These are phyloP conservation scores for Torulaspora microellipsoides DNA, from an alignment of 805 yeast genomes.

Conservation along the genomic window DNA sequence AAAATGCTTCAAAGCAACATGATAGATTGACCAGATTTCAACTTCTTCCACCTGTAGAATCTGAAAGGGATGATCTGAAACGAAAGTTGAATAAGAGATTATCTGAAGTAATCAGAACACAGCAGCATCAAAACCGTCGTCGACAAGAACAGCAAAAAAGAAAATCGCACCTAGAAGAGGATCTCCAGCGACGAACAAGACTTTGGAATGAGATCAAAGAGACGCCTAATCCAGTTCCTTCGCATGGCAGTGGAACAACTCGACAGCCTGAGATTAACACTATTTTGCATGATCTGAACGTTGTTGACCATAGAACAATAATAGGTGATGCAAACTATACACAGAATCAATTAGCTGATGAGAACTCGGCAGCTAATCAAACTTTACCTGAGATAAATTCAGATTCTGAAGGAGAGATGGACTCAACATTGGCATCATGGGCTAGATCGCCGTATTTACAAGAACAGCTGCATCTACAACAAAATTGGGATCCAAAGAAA, in stretches of 20 bases:
- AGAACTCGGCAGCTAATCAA: conserved; percentile 16
- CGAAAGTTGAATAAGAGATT: conserved; percentile 29
- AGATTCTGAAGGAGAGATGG: conserved; percentile 51
- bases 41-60: conserved; percentile 21
- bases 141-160: conserved; percentile 28
- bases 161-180: conserved; percentile 28
- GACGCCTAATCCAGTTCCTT: background rate
- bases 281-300: conserved; percentile 23
- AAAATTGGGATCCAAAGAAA: conserved; percentile 55
- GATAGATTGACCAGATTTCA: conserved; percentile 32
- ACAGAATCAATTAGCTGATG: background rate
- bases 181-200: conserved; percentile 20
- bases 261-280: conserved; percentile 8
- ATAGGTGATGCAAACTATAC: conserved; percentile 15
- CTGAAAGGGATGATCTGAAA: conserved; percentile 27
- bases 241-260: background rate
- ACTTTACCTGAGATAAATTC: conserved; percentile 45
- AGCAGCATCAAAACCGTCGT: conserved; percentile 28
- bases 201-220: conserved; percentile 14
- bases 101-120: conserved; percentile 32
- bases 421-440: conserved; percentile 52
- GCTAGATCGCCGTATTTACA: conserved; percentile 56
- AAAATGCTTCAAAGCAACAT: conserved; percentile 6
- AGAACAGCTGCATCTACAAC: conserved; percentile 42
- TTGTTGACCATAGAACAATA: conserved; percentile 30